These are phyloP conservation scores for Saturnispora halmiae DNA, from an alignment of 805 yeast species.

Conservation along the genomic window DNA sequence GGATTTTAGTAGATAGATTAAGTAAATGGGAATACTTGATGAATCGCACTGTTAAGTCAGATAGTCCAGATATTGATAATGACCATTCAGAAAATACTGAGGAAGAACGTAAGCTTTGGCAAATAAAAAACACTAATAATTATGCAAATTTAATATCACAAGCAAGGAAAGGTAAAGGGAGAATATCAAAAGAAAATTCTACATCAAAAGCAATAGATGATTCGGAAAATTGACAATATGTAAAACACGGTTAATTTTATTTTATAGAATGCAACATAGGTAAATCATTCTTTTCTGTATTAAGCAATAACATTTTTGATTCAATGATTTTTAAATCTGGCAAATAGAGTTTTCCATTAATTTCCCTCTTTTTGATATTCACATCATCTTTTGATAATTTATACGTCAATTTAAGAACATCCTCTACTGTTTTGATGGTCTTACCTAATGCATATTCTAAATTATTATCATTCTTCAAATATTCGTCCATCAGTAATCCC, in stretches of 20 bases:
- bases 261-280: slow-evolving; percentile 6
- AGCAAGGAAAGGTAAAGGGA: slow-evolving; percentile 16
- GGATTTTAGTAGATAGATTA: slow-evolving; percentile 46
- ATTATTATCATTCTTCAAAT: slow-evolving; percentile 26
- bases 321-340: slow-evolving; percentile 40
- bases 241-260: slow-evolving; percentile 2
- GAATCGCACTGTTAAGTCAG: slow-evolving; percentile 14
- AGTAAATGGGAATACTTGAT: slow-evolving; percentile 53
- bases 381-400: slow-evolving; percentile 15
- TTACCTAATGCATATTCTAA: slow-evolving; percentile 31
- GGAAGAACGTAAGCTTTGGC: slow-evolving; percentile 21
- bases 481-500: slow-evolving; percentile 47
- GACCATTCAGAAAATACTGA: slow-evolving; percentile 26
- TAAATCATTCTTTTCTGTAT: not conserved
- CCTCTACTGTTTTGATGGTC: slow-evolving; percentile 33
- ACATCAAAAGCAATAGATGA: slow-evolving; percentile 8
- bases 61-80: slow-evolving; percentile 9
- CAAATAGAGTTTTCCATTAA: slow-evolving; percentile 23
- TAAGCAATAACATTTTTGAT: slow-evolving; percentile 27
- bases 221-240: no score
- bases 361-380: slow-evolving; percentile 4
- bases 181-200: slow-evolving; percentile 9
- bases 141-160: slow-evolving; percentile 20
- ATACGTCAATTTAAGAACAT: slow-evolving; percentile 35
- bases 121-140: slow-evolving; percentile 18